Percentiles rank a stretch among this genome's conserved stretches.
These are phyloP conservation scores for Leucocoprinus leucothites DNA, from an alignment of 768 basidiomycete species.

Conservation along the genomic window DNA sequence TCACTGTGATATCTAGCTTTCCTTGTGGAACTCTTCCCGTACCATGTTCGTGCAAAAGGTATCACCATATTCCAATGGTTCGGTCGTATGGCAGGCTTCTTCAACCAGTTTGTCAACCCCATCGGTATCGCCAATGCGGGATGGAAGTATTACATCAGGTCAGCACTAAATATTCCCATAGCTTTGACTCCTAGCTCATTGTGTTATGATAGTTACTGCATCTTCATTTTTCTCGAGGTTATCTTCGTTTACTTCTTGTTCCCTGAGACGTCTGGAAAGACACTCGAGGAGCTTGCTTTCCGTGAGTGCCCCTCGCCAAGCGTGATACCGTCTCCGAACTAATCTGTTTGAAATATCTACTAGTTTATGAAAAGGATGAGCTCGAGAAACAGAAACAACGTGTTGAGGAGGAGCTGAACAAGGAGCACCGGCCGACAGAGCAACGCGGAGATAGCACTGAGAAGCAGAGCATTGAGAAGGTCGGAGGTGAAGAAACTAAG, in stretches of 20 bases:
- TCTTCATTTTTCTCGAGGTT: slow-evolving; percentile 52
- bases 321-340: background rate
- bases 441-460: background rate
- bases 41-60: slow-evolving; percentile 58
- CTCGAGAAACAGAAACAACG: slow-evolving; percentile 38
- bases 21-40: slow-evolving; percentile 69
- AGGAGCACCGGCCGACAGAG: slow-evolving; percentile 16
- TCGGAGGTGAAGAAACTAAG: background rate
- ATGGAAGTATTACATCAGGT: slow-evolving; percentile 60
- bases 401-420: slow-evolving; percentile 35
- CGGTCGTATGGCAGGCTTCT: slow-evolving; percentile 50
- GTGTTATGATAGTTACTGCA: slow-evolving; percentile 32
- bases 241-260: slow-evolving; percentile 58
- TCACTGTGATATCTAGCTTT: slow-evolving; percentile 36
- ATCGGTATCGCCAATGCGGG: slow-evolving; percentile 55
- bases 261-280: slow-evolving; percentile 53
- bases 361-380: slow-evolving; percentile 44
- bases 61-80: slow-evolving; percentile 61
- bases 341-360: background rate
- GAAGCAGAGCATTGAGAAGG: background rate
- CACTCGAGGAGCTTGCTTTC: slow-evolving; percentile 60
- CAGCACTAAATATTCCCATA: background rate
- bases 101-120: slow-evolving; percentile 68
- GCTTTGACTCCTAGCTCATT: background rate
- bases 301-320: slow-evolving; percentile 29